phyloP scores from a whole-genome alignment of 768 basidiomycete genomes.

The Leccinum broughii region DNA sequence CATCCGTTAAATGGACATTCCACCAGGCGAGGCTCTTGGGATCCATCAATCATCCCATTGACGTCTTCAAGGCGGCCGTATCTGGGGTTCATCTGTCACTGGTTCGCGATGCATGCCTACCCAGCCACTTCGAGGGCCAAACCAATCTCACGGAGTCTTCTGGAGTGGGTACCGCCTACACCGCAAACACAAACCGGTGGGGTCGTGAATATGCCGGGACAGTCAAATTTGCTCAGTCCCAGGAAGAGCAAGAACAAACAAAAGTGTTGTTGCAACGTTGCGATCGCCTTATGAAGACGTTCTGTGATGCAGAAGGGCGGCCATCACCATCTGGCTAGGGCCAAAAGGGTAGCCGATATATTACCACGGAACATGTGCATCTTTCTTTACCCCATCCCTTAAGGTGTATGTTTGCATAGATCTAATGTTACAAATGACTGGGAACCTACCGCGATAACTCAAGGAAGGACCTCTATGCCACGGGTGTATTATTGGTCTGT shows the following conservation, averaged over 20 bases:
- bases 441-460: not conserved
- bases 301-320: slow-evolving; percentile 34
- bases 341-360: not conserved
- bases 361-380: not conserved
- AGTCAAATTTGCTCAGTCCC: slow-evolving; percentile 51
- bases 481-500: slow-evolving; percentile 3
- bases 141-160: slow-evolving; percentile 16
- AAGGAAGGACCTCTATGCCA: not conserved
- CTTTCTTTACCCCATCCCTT: not conserved
- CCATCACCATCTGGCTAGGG: slow-evolving; percentile 18
- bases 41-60: slow-evolving; percentile 65
- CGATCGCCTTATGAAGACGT: slow-evolving; percentile 50
- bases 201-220: slow-evolving; percentile 55
- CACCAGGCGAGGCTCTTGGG: slow-evolving; percentile 66
- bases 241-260: slow-evolving; percentile 47
- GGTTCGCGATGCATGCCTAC: slow-evolving; percentile 52
- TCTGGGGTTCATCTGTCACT: slow-evolving; percentile 65
- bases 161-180: slow-evolving; percentile 42
- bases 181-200: slow-evolving; percentile 56
- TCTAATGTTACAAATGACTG: not conserved
- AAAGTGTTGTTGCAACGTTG: slow-evolving; percentile 52
- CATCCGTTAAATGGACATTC: slow-evolving; percentile 5
- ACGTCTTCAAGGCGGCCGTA: slow-evolving; percentile 62
- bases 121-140: slow-evolving; percentile 26
- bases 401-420: not conserved